Evolutionary conservation across 2,329 filamentous ascomycete genomes (phyloP).

Genomic region (Trichophyton benhamiae): DNA sequence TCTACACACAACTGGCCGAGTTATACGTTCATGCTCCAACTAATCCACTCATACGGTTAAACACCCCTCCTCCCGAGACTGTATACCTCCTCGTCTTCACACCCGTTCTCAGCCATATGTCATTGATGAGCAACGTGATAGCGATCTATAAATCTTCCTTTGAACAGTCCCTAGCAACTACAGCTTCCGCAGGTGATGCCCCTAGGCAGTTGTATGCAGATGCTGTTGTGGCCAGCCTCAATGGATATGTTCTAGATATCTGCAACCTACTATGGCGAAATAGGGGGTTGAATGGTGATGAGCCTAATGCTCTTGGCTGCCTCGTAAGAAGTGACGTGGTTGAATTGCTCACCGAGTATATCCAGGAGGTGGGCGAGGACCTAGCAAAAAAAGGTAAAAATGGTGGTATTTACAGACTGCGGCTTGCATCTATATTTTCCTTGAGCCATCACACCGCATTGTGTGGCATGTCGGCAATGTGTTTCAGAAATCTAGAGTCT

Average conservation of each 20-base stretch:
- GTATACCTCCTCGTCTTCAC: slow-evolving; percentile 62
- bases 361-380: slow-evolving; percentile 28
- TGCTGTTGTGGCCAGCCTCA: slow-evolving; percentile 57
- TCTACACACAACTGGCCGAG: slow-evolving; percentile 54
- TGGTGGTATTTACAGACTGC: slow-evolving; percentile 20
- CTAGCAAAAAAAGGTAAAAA: slow-evolving; percentile 11
- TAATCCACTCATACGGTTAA: slow-evolving; percentile 48
- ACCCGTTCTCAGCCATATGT: slow-evolving; percentile 49
- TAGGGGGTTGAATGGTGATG: slow-evolving; percentile 53
- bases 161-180: slow-evolving; percentile 45
- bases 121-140: slow-evolving; percentile 57
- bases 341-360: slow-evolving; percentile 30
- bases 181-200: slow-evolving; percentile 23
- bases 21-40: slow-evolving; percentile 43
- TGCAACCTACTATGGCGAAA: slow-evolving; percentile 74
- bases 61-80: slow-evolving; percentile 54
- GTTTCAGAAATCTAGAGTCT: slow-evolving; percentile 38
- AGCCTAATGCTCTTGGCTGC: slow-evolving; percentile 49
- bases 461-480: slow-evolving; percentile 35
- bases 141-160: slow-evolving; percentile 63
- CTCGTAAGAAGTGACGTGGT: slow-evolving; percentile 39
- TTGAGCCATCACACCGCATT: slow-evolving; percentile 37
- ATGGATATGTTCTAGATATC: slow-evolving; percentile 74
- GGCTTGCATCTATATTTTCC: slow-evolving; percentile 33
- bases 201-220: slow-evolving; percentile 40